These are phyloP conservation scores for Pugionium dolabratum DNA, from an alignment of 345 rosid species.

Conservation along the genomic window DNA sequence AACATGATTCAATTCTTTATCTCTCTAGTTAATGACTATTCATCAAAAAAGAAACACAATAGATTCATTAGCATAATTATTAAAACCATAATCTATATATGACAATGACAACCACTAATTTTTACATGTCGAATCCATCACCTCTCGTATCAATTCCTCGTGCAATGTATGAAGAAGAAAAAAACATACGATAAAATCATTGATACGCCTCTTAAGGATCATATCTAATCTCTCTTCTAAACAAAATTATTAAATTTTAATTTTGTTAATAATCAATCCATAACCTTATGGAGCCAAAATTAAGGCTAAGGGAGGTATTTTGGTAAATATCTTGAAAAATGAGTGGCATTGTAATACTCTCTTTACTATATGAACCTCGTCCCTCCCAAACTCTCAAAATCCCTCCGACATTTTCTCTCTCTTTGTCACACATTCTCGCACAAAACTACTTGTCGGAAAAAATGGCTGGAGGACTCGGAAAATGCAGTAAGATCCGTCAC, in stretches of 20 bases:
- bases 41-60: not conserved
- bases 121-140: constrained; percentile 35
- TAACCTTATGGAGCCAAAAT: not conserved
- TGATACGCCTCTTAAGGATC: constrained; percentile 17
- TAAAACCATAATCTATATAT: not conserved
- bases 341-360: constrained; percentile 36
- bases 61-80: constrained; percentile 37
- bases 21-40: not conserved
- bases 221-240: constrained; percentile 11
- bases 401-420: constrained; percentile 37
- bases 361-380: constrained; percentile 47
- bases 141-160: constrained; percentile 20
- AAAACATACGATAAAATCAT: constrained; percentile 5
- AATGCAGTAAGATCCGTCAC: constrained; percentile 92
- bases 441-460: not conserved
- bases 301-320: constrained; percentile 13
- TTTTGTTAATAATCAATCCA: constrained; percentile 13
- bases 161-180: constrained; percentile 31
- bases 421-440: not conserved
- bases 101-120: constrained; percentile 21
- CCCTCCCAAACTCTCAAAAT: constrained; percentile 20
- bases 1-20: constrained; percentile 16
- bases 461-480: constrained; percentile 69
- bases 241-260: not conserved
- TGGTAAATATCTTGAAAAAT: constrained; percentile 47